Base-by-base conservation (phyloP, 805 yeast species). In the Hanseniaspora lindneri region DNA sequence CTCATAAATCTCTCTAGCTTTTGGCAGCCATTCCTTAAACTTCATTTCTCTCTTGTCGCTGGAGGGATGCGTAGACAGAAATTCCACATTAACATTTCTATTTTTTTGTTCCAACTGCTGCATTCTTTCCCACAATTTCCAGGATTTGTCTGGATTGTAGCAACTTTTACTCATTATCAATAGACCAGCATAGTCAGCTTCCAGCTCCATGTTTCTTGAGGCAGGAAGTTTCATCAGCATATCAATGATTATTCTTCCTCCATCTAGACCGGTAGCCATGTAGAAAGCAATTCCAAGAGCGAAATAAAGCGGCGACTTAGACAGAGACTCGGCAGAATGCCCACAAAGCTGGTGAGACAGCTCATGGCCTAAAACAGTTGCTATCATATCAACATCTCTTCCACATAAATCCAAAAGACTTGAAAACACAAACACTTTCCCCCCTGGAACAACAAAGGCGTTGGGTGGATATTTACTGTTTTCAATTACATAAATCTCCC, bases 401-500 rank as follows among this genome's bases (percentile, higher is more conserved):
- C 68, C 66, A 61, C 95, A 80, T 27, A 92, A 75, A 1, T 83
- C 82, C 41, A 92, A 60, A 35, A 92, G 84, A 9, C 83, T 76
- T 40, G 80, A 71, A 59, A 83, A 85, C 17, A 92, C 87, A 65
- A 92, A 92, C 37, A 92, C 95, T 62, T 88, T 88, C 6, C 98
- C 98, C 52, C 92, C 89, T 19, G 97, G 97, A 30, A 92, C 69
- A 17, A 92, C 95, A 65, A 92, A 89, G 1, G 98, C 98, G 65
- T 92, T 92, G 2, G 98, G 97, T 14, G 94, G 88, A n/a, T 71
- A 71, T 29, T 65, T 64, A 1, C 81, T 76, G 50, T 77, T 80
- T 53, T 80, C 74, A 19, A 85, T 80, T 20, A 92, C 83, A 60
- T 85, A 85, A 25, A 92, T 76, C 54, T 75, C 68, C 97, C 98